phyloP scores from a whole-genome alignment of 441 rosid genomes.

The Omphalea diandra region DNA sequence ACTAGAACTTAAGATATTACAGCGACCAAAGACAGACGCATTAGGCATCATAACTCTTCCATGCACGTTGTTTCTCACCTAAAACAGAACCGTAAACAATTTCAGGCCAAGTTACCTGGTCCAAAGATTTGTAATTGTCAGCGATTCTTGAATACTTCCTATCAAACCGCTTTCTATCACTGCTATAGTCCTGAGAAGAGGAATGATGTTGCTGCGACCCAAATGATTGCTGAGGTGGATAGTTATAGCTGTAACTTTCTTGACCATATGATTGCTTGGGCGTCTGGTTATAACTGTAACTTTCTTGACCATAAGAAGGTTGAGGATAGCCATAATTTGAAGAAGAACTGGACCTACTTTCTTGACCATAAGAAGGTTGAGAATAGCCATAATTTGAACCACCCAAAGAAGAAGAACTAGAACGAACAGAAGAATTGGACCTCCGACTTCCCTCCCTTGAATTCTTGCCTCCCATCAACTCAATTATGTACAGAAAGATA shows the following conservation, averaged over 20 bases:
- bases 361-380: conserved; percentile 43
- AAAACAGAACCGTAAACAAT: background rate
- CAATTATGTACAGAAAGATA: conserved; percentile 21
- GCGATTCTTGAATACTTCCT: conserved; percentile 76
- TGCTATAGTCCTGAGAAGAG: conserved; percentile 22
- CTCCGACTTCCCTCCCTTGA: conserved; percentile 56
- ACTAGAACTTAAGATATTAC: too few species aligned
- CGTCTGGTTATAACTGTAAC: conserved; percentile 38
- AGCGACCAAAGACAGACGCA: background rate
- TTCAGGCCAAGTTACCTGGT: conserved; percentile 53
- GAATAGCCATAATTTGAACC: conserved; percentile 43
- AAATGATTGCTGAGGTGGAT: too few species aligned
- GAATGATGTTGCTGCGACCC: conserved; percentile 38
- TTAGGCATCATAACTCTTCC: background rate
- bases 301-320: conserved; percentile 43
- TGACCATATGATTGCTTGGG: conserved; percentile 36
- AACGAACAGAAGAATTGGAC: conserved; percentile 39
- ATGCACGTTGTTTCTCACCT: background rate
- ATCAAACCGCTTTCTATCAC: conserved; percentile 53
- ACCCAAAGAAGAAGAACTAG: conserved; percentile 52
- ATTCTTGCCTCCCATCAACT: conserved; percentile 68
- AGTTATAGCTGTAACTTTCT: too few species aligned
- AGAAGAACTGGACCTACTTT: too few species aligned
- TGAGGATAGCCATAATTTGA: conserved; percentile 41
- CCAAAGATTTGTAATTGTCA: conserved; percentile 78